These are phyloP conservation scores for Myxozyma neglecta DNA, from an alignment of 805 yeast species.

Conservation along the genomic window DNA sequence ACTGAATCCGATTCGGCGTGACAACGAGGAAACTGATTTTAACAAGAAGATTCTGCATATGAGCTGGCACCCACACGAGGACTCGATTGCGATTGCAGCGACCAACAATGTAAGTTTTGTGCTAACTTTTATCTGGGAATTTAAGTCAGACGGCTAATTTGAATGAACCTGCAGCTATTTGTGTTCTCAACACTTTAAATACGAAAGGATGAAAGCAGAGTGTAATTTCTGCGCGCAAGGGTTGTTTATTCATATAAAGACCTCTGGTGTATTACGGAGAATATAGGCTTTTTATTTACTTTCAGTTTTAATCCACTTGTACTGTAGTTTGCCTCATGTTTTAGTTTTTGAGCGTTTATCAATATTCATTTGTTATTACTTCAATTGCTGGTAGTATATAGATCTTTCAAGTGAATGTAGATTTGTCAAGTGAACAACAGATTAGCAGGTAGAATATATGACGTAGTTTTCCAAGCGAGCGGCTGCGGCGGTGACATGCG, in stretches of 20 bases:
- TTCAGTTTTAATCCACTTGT: background rate
- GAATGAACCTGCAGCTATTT: slow-evolving; percentile 35
- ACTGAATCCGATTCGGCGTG: slow-evolving; percentile 48
- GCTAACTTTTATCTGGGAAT: background rate
- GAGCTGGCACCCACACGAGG: slow-evolving; percentile 98
- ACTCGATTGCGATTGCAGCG: slow-evolving; percentile 96
- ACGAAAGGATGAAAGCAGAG: background rate
- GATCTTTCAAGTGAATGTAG: too few species aligned
- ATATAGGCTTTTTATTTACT: background rate
- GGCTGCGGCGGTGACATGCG: background rate
- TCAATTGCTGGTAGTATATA: background rate
- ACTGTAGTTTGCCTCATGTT: slow-evolving; percentile 1
- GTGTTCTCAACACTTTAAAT: slow-evolving; percentile 41
- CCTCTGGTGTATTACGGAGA: slow-evolving; percentile 2
- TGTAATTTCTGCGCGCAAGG: background rate
- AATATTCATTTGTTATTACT: background rate
- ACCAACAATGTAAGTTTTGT: slow-evolving; percentile 69
- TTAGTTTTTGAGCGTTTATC: background rate
- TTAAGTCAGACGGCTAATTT: too few species aligned
- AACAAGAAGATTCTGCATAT: slow-evolving; percentile 90
- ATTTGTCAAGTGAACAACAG: background rate
- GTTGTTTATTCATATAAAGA: slow-evolving; percentile 2
- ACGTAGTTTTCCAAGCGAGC: background rate
- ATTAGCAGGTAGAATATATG: background rate
- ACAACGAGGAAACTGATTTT: slow-evolving; percentile 81